These are phyloP conservation scores for Melianthus villosus DNA, from an alignment of 441 rosid species.

Conservation along the genomic window DNA sequence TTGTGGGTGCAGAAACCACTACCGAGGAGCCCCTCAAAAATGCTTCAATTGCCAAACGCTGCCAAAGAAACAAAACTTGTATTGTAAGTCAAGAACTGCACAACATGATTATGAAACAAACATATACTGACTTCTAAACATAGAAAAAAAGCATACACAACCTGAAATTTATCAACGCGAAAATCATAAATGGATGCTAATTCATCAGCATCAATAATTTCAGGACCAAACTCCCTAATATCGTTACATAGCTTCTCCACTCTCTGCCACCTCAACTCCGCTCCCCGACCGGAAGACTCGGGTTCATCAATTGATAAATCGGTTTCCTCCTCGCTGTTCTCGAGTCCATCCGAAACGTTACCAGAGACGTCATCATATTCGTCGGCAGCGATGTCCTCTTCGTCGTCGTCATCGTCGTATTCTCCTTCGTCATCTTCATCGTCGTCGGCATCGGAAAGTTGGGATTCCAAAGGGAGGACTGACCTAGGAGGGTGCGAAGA, in stretches of 20 bases:
- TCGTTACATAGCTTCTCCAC: constrained; percentile 60
- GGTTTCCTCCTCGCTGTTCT: constrained; percentile 33
- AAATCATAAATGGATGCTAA: constrained; percentile 73
- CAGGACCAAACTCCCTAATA: constrained; percentile 52
- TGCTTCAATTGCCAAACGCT: constrained; percentile 78
- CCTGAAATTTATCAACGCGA: constrained; percentile 91
- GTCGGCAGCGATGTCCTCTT: constrained; percentile 46
- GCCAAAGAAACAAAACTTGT: constrained; percentile 1
- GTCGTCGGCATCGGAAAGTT: constrained; percentile 33
- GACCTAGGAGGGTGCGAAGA: constrained; percentile 23
- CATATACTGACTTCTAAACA: background rate
- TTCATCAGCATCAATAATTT: constrained; percentile 59
- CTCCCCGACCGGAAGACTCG: constrained; percentile 15
- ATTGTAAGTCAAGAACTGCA: background rate
- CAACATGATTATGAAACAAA: background rate
- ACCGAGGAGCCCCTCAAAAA: constrained; percentile 71
- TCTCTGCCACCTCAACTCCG: constrained; percentile 45
- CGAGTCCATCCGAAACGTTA: constrained; percentile 20
- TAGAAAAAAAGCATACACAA: constrained; percentile 9
- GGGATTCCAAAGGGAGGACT: constrained; percentile 26
- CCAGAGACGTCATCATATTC: constrained; percentile 39
- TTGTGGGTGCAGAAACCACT: constrained; percentile 92
- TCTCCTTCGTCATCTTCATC: no score
- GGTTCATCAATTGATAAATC: constrained; percentile 23
- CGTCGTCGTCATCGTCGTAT: constrained; percentile 29